phyloP scores from a whole-genome alignment of 2,329 filamentous ascomycete species.

The Fusarium ramigenum region DNA sequence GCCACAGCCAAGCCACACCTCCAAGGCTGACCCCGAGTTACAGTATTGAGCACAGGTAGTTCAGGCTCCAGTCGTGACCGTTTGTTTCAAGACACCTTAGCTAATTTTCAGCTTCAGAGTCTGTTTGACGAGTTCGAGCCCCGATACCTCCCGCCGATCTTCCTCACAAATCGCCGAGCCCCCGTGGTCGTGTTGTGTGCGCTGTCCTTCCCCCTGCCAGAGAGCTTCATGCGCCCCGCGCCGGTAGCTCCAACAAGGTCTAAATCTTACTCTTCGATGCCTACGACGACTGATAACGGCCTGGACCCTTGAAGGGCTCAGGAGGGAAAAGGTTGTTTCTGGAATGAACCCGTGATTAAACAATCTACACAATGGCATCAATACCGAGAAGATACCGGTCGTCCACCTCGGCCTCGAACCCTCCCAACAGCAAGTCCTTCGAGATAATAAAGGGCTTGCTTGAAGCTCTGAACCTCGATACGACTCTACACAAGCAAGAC shows the following conservation, averaged over 20 bases:
- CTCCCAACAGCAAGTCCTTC: conserved; percentile 67
- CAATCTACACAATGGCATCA: conserved; percentile 57
- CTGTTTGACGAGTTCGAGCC: neutral
- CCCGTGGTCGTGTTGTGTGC: conserved; percentile 19
- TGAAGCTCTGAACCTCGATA: conserved; percentile 53
- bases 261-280: conserved; percentile 48
- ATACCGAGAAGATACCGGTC: conserved; percentile 69
- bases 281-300: conserved; percentile 43
- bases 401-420: conserved; percentile 68
- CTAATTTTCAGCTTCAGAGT: conserved; percentile 28
- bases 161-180: neutral
- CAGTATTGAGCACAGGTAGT: conserved; percentile 38
- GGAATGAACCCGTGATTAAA: conserved; percentile 40
- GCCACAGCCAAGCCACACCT: conserved; percentile 43
- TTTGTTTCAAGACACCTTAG: conserved; percentile 37
- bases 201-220: conserved; percentile 9
- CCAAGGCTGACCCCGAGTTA: conserved; percentile 45
- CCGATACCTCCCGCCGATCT: neutral
- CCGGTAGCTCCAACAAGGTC: conserved; percentile 39
- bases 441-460: conserved; percentile 67
- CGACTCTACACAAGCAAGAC: conserved; percentile 46
- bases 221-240: conserved; percentile 45
- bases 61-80: conserved; percentile 43
- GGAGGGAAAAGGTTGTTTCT: conserved; percentile 39
- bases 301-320: conserved; percentile 52